phyloP scores from a whole-genome alignment of 352 stramenopile species.

The Globisporangium uncinulatum region DNA sequence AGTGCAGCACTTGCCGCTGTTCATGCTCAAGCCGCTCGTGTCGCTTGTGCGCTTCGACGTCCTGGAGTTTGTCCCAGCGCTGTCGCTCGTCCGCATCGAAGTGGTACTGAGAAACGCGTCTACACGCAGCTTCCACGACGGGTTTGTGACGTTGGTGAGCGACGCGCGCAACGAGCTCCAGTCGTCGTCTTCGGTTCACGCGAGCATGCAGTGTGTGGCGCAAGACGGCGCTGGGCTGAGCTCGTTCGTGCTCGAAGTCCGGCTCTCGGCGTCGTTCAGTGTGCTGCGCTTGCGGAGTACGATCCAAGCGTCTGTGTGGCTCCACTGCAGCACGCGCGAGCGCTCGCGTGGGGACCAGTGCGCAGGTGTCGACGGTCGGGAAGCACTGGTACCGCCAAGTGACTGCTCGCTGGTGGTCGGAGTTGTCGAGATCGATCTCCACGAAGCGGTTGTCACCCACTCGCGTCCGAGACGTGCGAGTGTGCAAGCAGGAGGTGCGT shows the following conservation, averaged over 20 bases:
- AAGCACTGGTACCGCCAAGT: background rate
- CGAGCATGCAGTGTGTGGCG: background rate
- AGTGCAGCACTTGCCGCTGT: background rate
- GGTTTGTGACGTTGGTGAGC: constrained; percentile 19
- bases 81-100: constrained; percentile 27
- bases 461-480: background rate
- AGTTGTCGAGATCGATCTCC: constrained; percentile 1
- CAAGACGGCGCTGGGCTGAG: background rate
- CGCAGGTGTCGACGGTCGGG: background rate
- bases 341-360: background rate
- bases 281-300: constrained; percentile 1
- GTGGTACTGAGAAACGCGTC: constrained; percentile 25
- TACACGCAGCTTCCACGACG: constrained; percentile 11
- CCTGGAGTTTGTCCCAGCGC: constrained; percentile 29
- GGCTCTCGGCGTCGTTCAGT: constrained; percentile 6
- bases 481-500: constrained; percentile 1
- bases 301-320: constrained; percentile 12
- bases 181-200: constrained; percentile 6
- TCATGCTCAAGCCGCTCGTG: constrained; percentile 16
- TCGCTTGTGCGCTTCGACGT: constrained; percentile 25
- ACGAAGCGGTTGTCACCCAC: background rate
- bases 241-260: constrained; percentile 4
- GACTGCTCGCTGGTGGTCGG: constrained; percentile 4
- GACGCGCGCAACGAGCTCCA: background rate
- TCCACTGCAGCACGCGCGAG: constrained; percentile 8